Evolutionary conservation across 208 protist genomes (phyloP), one percentile per base, ranked within the genome.

Genomic region (Leptomonas seymouri): DNA sequence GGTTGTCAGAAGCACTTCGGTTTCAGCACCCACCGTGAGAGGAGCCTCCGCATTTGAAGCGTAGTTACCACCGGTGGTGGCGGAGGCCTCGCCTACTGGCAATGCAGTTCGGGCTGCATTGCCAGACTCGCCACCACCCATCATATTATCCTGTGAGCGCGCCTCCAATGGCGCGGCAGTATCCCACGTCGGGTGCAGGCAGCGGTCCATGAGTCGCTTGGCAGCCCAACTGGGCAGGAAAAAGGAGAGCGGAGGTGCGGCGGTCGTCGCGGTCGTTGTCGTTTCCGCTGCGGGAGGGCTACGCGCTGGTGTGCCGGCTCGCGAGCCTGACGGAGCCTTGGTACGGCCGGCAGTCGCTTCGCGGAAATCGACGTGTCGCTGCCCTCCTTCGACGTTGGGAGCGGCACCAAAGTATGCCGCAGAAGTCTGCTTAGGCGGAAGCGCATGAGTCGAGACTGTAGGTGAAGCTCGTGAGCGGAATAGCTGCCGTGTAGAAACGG

Each of bases 151-250:
- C 49, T 28, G 27, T 11, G 45, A 11, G 36, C 11, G 27, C 25
- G 34, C 21, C n/a, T 45, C 62, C 23, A 12, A 15, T 5, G 21
- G 3, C 55, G 42, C 28, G 18, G 11, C 51, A 9, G 16, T 36
- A 1, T 50, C 71, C 63, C 71, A 67, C 3, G n/a, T 25, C 0
- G 71, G 71, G 25, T 55, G 45, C 9, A 76, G 66, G 30, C 58
- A 68, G 15, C 54, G 49, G 41, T 68, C 74, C 54, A 71, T 20
- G 49, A 80, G 55, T 3, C 51, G 74, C 34, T 20, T 53, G 23
- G 71, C 80, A 42, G 25, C 49, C 62, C 58, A 57, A 2, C 45
- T 39, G 1, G 56, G 78, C 8, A 77, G 64, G 42, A 74, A 85
- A 27, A 77, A 86, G 41, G 30, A 68, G 11, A 70, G 71, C 41